Evolutionary conservation across 495 filamentous ascomycete genomes (phyloP).

Genomic region (Copromyces sp.): DNA sequence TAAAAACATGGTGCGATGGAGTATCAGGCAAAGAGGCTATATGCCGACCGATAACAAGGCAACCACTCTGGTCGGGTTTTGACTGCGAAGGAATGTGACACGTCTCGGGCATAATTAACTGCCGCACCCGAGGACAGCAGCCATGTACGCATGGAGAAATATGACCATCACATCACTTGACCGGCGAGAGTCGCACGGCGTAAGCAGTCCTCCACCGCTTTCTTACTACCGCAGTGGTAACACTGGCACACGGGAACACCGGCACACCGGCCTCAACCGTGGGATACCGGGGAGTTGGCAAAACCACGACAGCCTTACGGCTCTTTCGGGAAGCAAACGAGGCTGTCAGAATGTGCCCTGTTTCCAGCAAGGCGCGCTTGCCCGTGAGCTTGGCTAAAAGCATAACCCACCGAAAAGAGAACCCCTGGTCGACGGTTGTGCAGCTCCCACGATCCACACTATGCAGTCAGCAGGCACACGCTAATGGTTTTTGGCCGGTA

Average conservation of each 20-base stretch:
- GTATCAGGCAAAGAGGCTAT: background rate
- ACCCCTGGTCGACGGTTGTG: background rate
- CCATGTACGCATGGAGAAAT: background rate
- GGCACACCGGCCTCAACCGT: background rate
- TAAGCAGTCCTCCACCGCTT: background rate
- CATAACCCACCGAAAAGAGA: background rate
- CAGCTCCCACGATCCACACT: background rate
- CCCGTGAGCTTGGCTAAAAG: background rate
- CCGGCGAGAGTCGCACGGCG: background rate
- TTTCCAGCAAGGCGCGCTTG: background rate
- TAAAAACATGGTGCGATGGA: background rate
- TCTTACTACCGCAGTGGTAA: background rate
- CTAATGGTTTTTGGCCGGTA: background rate
- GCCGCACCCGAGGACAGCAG: background rate
- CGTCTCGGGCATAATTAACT: background rate
- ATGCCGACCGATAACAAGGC: background rate
- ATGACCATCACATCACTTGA: background rate
- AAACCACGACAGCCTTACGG: background rate
- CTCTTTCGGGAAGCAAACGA: background rate
- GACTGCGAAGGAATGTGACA: background rate
- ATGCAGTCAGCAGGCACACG: background rate
- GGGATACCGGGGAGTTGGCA: background rate
- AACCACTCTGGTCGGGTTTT: background rate
- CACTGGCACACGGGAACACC: background rate
- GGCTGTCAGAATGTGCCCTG: background rate